These are phyloP conservation scores for Carpinus fangiana DNA, from an alignment of 306 rosid species.

Conservation along the genomic window DNA sequence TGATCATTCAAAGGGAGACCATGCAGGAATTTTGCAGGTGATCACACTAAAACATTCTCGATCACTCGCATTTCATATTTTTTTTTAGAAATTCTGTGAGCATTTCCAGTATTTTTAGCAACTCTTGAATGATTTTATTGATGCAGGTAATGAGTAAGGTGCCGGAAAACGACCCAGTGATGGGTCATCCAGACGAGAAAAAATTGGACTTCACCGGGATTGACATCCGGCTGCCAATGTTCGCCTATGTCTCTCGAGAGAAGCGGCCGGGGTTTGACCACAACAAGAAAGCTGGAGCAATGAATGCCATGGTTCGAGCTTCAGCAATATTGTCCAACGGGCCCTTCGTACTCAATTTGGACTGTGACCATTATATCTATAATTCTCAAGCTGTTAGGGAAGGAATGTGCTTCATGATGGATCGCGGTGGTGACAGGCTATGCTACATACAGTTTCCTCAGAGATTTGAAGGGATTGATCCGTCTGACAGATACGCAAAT, in stretches of 20 bases:
- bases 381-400: conserved; percentile 66
- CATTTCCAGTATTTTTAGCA: no score
- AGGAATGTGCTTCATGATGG: conserved; percentile 92
- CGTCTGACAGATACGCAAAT: conserved; percentile 88
- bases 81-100: no score
- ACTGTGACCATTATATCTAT: conserved; percentile 77
- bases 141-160: conserved; percentile 54
- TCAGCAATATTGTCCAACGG: conserved; percentile 81
- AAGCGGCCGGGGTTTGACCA: conserved; percentile 80
- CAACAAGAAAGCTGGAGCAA: conserved; percentile 93
- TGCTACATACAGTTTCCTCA: conserved; percentile 89
- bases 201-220: conserved; percentile 70
- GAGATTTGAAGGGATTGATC: conserved; percentile 86
- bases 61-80: no score
- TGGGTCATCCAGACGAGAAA: conserved; percentile 62
- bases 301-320: conserved; percentile 90
- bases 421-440: conserved; percentile 80
- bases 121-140: no score
- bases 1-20: conserved; percentile 82
- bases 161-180: conserved; percentile 63
- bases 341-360: conserved; percentile 74
- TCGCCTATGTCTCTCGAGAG: conserved; percentile 83
- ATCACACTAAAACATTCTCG: conserved; percentile 8
- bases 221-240: conserved; percentile 80
- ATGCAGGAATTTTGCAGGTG: conserved; percentile 88